Base-by-base conservation (phyloP, 2,329 filamentous ascomycete genomes). In the Domatiomyces globalis region DNA sequence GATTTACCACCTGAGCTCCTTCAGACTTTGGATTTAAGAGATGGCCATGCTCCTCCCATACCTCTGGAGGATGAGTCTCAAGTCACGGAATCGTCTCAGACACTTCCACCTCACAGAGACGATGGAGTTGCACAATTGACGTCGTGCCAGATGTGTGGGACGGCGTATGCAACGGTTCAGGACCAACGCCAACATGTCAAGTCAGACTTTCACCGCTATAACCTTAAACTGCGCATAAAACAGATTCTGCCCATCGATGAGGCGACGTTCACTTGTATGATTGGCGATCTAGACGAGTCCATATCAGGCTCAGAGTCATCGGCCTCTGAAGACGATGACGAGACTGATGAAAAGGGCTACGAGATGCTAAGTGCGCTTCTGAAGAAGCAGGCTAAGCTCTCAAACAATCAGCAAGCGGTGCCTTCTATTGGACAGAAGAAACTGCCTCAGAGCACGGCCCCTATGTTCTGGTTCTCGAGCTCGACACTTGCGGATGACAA, bases 171-270 rank as follows among this genome's bases (percentile, higher is more conserved):
- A 29, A 83, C 76, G 8, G 75, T 94, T 6, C 75, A 81, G 54
- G 90, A 96, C 55, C 90, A 96, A 65, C 79, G 87, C 55, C 77
- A 80, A 53, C 92, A 98, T 68, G 81, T 87, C 52, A 85, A 86
- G 61, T 95, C 90, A 8, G 92, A 98, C 63, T 75, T 94, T 47
- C 92, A 98, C 66, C 79, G 84, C 58, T 98, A 95, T 70, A 98
- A 98, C 65, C 70, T 96, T 55, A 96, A 95, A 69, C 85, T 90
- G 65, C 94, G 87, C 71, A 71, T 95, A 51, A 81, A 87, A 46
- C 86, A 86, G 0, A 74, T 76, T 52, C 76, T 75, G 8, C 69
- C 85, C 0, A 83, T 95, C 1, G 79, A 80, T 1, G 92, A 98
- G 63, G 66, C 64, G 6, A 88, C 95, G 33, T 98, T 98, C 59